Evolutionary conservation across 2,329 filamentous ascomycete species (phyloP), one percentile per base, ranked within the genome.

Genomic region (Stylonectria norvegica): DNA sequence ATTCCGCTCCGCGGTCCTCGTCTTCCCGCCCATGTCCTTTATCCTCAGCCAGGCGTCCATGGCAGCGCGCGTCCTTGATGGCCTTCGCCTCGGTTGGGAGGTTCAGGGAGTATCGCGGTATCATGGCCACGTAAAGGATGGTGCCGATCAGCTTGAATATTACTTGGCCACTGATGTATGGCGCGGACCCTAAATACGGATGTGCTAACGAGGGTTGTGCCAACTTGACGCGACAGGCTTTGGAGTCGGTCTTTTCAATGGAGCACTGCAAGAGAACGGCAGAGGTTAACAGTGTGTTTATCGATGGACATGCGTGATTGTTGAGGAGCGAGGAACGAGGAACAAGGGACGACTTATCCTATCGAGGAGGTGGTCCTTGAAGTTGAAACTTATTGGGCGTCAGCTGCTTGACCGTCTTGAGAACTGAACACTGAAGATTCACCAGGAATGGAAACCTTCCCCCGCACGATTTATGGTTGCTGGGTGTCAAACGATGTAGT

Each of bases 61-160:
- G 36, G 87, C 85, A 40, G 76, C 79, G 61, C 79, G 78, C 89
- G 45, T 82, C 76, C 70, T 96, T 89, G 48, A 96, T 80, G 35
- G 83, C 80, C 46, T 79, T 76, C 20, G 90, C 86, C 66, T 96
- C 84, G 35, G 80, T 75, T 20, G 85, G 81, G 52, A 90, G 79
- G 58, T 82, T 81, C 43, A 97, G 79, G 11, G 89, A 95, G 75
- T 96, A 97, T 61, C 89, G 85, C 59, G 96, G 78, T 84, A 98
- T 87, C 89, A 97, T 95, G 58, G 89, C 89, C 11, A 95, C 78
- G 10, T 89, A 95, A 29, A 97, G 79, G 50, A 97, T 89, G 39
- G 89, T 90, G 36, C 90, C 91, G 45, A 97, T 76, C 20, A 91
- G 91, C 74, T 69, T 95, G 58, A 95, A 89, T 53, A 95, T 84